A percentile compares a stretch with the other conserved stretches of the same genome.
Evolutionary conservation across 352 stramenopile genomes (phyloP).

Genomic region (Phytophthora pseudosyringae): DNA sequence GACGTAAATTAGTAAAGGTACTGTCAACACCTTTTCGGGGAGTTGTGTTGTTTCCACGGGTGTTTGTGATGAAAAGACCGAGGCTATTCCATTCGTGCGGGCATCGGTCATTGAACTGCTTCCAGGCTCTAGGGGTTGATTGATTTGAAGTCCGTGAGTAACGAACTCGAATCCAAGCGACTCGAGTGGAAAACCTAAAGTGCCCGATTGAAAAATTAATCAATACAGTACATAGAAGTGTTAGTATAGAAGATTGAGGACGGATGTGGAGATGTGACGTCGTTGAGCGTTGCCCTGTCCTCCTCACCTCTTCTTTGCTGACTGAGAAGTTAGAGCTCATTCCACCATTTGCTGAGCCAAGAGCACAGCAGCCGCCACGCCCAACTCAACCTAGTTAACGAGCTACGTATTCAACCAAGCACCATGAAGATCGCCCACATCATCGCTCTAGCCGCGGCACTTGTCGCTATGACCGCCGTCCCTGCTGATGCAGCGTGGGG

Average conservation of each 20-base stretch:
- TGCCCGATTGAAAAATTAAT: too few relatives aligned
- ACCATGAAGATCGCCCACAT: slow-evolving; percentile 39
- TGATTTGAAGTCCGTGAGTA: slow-evolving; percentile 12
- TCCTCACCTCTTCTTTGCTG: background rate
- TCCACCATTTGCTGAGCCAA: slow-evolving; percentile 22
- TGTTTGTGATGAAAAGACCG: slow-evolving; percentile 1
- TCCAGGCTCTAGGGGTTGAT: slow-evolving; percentile 5
- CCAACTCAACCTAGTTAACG: background rate
- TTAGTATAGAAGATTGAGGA: too few relatives aligned
- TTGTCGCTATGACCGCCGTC: slow-evolving; percentile 16
- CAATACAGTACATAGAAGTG: too few relatives aligned
- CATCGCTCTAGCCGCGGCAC: slow-evolving; percentile 27
- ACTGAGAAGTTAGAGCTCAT: slow-evolving; percentile 17
- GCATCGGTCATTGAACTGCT: slow-evolving; percentile 9
- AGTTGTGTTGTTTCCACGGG: slow-evolving; percentile 2
- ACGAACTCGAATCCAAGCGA: slow-evolving; percentile 1
- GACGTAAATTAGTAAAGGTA: too few relatives aligned
- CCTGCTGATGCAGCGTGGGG: slow-evolving; percentile 15
- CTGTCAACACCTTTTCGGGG: too few relatives aligned
- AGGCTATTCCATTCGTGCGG: slow-evolving; percentile 4
- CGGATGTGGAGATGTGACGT: too few relatives aligned
- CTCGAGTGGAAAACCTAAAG: slow-evolving; percentile 5
- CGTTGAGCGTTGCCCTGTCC: background rate
- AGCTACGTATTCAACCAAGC: slow-evolving; percentile 7
- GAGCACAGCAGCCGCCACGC: background rate